Evolutionary conservation across 805 yeast genomes (phyloP).

Genomic region (Candida easanensis): DNA sequence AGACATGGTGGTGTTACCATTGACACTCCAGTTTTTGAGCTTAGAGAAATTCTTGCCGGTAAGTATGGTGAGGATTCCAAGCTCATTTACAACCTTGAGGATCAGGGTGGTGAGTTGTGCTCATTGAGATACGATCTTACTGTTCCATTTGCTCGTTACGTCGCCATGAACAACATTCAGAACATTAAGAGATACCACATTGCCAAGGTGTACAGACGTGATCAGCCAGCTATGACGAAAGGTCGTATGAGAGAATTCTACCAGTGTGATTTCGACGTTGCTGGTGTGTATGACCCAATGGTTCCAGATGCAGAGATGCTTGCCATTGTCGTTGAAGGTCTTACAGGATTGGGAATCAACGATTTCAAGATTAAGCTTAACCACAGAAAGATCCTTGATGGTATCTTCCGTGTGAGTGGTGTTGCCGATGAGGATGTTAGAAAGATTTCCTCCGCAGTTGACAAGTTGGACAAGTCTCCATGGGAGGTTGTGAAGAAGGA

Average conservation of each 20-base stretch:
- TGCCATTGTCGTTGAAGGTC: conserved; percentile 79
- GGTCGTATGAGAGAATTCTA: conserved; percentile 99
- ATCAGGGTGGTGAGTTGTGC: conserved; percentile 98
- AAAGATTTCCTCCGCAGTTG: conserved; percentile 91
- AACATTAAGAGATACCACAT: conserved; percentile 92
- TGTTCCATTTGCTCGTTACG: conserved; percentile 96
- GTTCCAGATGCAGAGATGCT: conserved; percentile 93
- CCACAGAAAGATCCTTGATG: conserved; percentile 94
- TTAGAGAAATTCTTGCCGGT: conserved; percentile 92
- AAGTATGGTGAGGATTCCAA: conserved; percentile 99
- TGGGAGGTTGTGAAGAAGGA: conserved; percentile 94
- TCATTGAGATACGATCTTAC: conserved; percentile 95
- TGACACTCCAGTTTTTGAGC: conserved; percentile 97
- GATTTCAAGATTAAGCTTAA: conserved; percentile 92
- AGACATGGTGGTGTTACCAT: conserved; percentile 98
- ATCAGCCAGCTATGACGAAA: conserved; percentile 99
- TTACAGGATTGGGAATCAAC: conserved; percentile 74
- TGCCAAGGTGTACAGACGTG: conserved; percentile 98
- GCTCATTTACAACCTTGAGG: conserved; percentile 91
- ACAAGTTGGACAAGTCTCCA: conserved; percentile 90
- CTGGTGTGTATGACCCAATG: conserved; percentile 91
- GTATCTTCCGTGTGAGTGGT: conserved; percentile 93
- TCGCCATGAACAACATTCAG: conserved; percentile 91
- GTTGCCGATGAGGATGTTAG: conserved; percentile 93
- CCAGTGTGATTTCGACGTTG: conserved; percentile 97